phyloP scores from a whole-genome alignment of 1,284 basidiomycete species.

The Ustilago sp. region DNA sequence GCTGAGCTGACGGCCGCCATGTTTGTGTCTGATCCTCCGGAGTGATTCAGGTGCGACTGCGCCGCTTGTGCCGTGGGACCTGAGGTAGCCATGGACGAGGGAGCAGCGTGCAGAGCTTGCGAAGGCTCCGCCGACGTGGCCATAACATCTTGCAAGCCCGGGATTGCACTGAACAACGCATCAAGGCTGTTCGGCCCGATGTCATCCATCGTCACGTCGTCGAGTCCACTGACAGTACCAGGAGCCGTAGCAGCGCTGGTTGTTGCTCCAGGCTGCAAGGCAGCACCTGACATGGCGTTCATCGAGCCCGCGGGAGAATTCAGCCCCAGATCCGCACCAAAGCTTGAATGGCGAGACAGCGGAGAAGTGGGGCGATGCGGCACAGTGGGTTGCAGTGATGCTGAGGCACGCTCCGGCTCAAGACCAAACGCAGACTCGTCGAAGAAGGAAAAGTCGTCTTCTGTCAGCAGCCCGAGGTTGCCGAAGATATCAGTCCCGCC shows the following conservation, averaged over 20 bases:
- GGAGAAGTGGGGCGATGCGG: background rate
- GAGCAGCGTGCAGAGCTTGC: constrained; percentile 8
- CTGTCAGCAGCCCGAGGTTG: constrained; percentile 55
- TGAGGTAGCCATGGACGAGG: background rate
- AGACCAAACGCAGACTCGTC: constrained; percentile 55
- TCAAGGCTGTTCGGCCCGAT: constrained; percentile 38
- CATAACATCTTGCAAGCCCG: constrained; percentile 38
- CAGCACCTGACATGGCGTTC: background rate
- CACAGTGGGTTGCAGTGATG: constrained; percentile 5
- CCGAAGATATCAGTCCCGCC: constrained; percentile 49
- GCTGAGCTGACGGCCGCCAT: constrained; percentile 1
- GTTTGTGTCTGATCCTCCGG: constrained; percentile 8
- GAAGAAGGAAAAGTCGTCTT: constrained; percentile 67
- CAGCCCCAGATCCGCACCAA: background rate
- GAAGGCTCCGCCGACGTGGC: constrained; percentile 13
- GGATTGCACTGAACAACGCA: constrained; percentile 40
- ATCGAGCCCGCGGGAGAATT: background rate
- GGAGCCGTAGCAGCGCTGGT: background rate
- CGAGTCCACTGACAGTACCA: constrained; percentile 2
- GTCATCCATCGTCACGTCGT: constrained; percentile 39
- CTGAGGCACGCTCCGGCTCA: constrained; percentile 7
- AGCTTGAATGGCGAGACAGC: constrained; percentile 1
- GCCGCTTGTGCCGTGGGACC: background rate
- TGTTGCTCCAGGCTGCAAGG: constrained; percentile 9
- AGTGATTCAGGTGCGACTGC: background rate